Percentiles rank a stretch among this genome's conserved stretches.
phyloP scores from a whole-genome alignment of 129 eudicot species.

The Centella asiatica region DNA sequence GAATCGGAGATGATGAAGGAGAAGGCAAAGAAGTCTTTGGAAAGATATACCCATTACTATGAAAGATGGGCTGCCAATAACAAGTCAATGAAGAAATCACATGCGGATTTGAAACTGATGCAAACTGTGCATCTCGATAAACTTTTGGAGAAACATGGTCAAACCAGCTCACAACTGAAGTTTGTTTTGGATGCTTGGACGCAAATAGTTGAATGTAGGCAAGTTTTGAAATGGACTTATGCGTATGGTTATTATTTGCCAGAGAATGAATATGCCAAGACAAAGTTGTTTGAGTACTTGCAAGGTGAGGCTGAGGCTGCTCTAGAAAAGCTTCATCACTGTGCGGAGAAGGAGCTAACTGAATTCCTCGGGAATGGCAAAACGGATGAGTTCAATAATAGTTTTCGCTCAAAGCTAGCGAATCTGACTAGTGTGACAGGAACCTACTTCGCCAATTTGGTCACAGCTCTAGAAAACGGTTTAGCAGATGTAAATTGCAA shows the following conservation, averaged over 20 bases:
- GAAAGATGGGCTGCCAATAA: conserved; percentile 11
- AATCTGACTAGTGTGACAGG: conserved; percentile 15
- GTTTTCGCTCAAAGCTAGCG: conserved; percentile 5
- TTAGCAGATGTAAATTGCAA: conserved; percentile 9
- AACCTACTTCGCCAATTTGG: conserved; percentile 17
- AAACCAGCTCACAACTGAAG: not conserved
- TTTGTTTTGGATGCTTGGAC: conserved; percentile 10
- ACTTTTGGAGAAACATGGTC: conserved; percentile 8
- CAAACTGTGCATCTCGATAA: not conserved
- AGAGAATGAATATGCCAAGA: not conserved
- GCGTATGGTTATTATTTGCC: conserved; percentile 9
- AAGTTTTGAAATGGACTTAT: conserved; percentile 8
- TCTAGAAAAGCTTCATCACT: conserved; percentile 11
- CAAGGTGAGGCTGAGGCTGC: conserved; percentile 13
- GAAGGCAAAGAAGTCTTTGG: not conserved
- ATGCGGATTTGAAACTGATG: conserved; percentile 3
- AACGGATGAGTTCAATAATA: conserved; percentile 1
- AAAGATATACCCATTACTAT: conserved; percentile 11
- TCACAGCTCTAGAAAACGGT: conserved; percentile 13
- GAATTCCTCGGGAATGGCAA: not conserved
- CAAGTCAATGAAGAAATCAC: conserved; percentile 1
- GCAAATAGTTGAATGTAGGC: conserved; percentile 12
- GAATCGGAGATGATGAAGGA: conserved; percentile 2
- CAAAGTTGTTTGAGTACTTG: conserved; percentile 9
- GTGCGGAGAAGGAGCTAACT: conserved; percentile 7